Evolutionary conservation across 371 early-diverging fungal species (phyloP).

Genomic region (Haplosporangium sp.): DNA sequence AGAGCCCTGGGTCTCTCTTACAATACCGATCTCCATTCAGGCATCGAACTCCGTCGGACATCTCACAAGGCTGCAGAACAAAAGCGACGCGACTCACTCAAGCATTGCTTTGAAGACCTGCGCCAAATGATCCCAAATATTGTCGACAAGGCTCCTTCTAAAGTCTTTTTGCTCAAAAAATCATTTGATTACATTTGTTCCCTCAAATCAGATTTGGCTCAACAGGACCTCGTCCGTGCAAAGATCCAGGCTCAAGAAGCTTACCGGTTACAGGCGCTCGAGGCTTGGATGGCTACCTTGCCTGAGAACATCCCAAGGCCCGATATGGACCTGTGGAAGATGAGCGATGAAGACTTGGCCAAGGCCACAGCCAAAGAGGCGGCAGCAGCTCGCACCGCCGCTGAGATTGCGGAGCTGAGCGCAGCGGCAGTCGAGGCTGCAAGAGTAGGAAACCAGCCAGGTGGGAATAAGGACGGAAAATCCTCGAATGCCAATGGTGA

Average conservation of each 20-base stretch:
- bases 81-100: slow-evolving; percentile 90
- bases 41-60: slow-evolving; percentile 79
- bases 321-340: slow-evolving; percentile 16
- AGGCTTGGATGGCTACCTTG: slow-evolving; percentile 39
- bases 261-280: slow-evolving; percentile 47
- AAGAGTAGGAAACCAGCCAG: slow-evolving; percentile 32
- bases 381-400: slow-evolving; percentile 6
- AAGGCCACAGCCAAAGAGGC: slow-evolving; percentile 18
- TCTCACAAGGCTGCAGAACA: slow-evolving; percentile 95
- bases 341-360: slow-evolving; percentile 24
- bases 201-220: slow-evolving; percentile 60
- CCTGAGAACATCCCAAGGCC: neutral
- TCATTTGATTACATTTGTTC: slow-evolving; percentile 70
- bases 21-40: slow-evolving; percentile 74
- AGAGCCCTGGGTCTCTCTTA: slow-evolving; percentile 76
- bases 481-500: neutral
- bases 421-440: slow-evolving; percentile 44
- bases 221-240: slow-evolving; percentile 56
- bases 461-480: slow-evolving; percentile 23
- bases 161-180: slow-evolving; percentile 65
- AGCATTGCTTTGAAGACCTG: slow-evolving; percentile 88
- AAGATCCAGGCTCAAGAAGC: slow-evolving; percentile 57
- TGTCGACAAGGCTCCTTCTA: slow-evolving; percentile 72
- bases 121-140: slow-evolving; percentile 74
- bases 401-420: slow-evolving; percentile 35